Percentiles rank a stretch among this genome's conserved stretches.
Conservation (phyloP, 73 alveolate genomes). For the Uronychia binucleata region DNA sequence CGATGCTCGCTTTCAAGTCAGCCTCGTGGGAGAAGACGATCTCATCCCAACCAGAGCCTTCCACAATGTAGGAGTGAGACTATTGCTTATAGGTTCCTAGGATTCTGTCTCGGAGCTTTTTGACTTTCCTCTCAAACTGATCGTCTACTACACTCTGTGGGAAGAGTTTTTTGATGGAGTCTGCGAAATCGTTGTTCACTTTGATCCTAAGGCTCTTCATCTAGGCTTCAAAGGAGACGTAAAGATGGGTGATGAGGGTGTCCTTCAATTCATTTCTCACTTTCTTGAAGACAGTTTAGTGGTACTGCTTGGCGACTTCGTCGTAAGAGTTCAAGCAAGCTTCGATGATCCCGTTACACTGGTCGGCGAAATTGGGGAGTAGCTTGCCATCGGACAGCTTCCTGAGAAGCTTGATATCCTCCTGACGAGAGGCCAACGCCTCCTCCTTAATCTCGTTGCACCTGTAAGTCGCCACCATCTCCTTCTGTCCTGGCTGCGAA, state of each 20-base stretch:
- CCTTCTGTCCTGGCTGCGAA: slow-evolving; percentile 83
- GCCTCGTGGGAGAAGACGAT: slow-evolving; percentile 4
- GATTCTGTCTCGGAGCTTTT: not conserved
- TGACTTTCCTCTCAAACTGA: slow-evolving; percentile 29
- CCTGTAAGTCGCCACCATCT: slow-evolving; percentile 79
- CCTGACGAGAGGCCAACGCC: slow-evolving; percentile 48
- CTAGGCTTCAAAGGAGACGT: slow-evolving; percentile 60
- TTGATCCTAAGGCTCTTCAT: slow-evolving; percentile 57
- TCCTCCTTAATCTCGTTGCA: slow-evolving; percentile 77
- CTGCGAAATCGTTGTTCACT: slow-evolving; percentile 55
- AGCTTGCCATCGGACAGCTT: slow-evolving; percentile 29
- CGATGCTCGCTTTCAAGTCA: slow-evolving; percentile 9
- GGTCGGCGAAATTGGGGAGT: slow-evolving; percentile 51
- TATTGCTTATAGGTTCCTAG: not conserved
- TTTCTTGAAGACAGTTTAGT: slow-evolving; percentile 58
- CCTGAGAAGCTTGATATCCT: slow-evolving; percentile 52
- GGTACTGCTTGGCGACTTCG: slow-evolving; percentile 73
- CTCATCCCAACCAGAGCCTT: slow-evolving; percentile 59
- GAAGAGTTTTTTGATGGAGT: slow-evolving; percentile 42
- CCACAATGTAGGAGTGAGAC: slow-evolving; percentile 9
- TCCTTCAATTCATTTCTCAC: slow-evolving; percentile 57
- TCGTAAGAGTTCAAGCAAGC: slow-evolving; percentile 59
- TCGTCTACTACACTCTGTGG: slow-evolving; percentile 51
- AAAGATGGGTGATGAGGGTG: slow-evolving; percentile 49
- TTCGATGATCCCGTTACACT: slow-evolving; percentile 46